These are phyloP conservation scores for Morella rubra DNA, from an alignment of 306 rosid species.

Conservation along the genomic window DNA sequence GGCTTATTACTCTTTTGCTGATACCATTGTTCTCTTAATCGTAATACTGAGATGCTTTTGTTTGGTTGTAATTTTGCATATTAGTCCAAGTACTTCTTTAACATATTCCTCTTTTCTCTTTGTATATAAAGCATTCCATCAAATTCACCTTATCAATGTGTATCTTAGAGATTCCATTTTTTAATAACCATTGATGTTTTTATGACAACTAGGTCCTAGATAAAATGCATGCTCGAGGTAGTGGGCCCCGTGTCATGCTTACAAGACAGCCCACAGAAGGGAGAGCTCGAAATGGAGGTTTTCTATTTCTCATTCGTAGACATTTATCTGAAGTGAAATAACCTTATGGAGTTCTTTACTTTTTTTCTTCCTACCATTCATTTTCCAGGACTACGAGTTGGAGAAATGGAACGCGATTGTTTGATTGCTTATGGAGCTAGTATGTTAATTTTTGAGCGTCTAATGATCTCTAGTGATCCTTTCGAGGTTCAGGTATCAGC, in stretches of 20 bases:
- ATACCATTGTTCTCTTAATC: not conserved
- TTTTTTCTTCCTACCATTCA: conserved; percentile 11
- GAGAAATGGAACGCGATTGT: conserved; percentile 99
- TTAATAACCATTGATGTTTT: conserved; percentile 1
- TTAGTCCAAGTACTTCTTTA: not conserved
- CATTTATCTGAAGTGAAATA: conserved; percentile 4
- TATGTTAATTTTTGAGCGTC: conserved; percentile 84
- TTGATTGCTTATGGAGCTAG: conserved; percentile 98
- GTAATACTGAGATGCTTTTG: not conserved
- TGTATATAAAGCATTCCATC: not conserved
- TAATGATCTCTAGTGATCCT: conserved; percentile 91
- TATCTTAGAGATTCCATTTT: conserved; percentile 1
- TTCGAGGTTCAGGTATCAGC: conserved; percentile 80
- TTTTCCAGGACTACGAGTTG: conserved; percentile 78
- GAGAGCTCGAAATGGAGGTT: conserved; percentile 94
- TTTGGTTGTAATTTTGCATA: not conserved
- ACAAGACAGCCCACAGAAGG: conserved; percentile 97
- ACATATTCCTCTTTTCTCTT: not conserved
- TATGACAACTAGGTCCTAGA: conserved; percentile 66
- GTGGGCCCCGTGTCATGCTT: conserved; percentile 68
- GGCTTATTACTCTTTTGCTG: not conserved
- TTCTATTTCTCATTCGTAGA: conserved; percentile 15
- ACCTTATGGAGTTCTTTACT: not conserved
- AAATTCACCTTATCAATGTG: not conserved
- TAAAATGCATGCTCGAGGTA: conserved; percentile 97